These are phyloP conservation scores for Paramecium biaurelia DNA, from an alignment of 73 alveolate species.

Conservation along the genomic window DNA sequence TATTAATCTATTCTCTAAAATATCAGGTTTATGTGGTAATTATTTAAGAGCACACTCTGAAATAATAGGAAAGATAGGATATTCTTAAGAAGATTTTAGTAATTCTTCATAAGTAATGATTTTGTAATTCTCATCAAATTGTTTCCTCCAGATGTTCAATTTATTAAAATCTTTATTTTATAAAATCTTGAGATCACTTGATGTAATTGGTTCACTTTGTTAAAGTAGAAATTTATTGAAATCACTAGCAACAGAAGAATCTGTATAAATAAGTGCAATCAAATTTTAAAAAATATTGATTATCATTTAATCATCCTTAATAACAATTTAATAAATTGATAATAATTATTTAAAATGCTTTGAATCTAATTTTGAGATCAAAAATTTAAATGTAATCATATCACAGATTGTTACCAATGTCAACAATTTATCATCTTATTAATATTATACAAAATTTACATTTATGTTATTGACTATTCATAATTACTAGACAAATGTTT, in stretches of 20 bases:
- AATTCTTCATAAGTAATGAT: background rate
- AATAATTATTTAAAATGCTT: background rate
- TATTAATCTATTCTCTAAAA: background rate
- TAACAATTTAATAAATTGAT: background rate
- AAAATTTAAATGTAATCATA: background rate
- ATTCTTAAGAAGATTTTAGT: background rate
- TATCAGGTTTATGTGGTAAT: background rate
- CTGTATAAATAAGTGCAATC: background rate
- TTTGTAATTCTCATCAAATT: background rate
- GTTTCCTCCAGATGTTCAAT: background rate
- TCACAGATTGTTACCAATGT: background rate
- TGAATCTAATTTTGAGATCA: background rate
- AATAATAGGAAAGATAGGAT: background rate
- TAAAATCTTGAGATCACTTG: background rate
- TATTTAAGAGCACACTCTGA: background rate
- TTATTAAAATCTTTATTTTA: background rate
- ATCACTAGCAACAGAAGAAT: background rate
- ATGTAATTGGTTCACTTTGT: background rate
- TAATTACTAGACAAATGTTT: background rate
- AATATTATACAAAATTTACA: background rate
- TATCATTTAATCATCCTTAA: background rate
- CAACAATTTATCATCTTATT: background rate
- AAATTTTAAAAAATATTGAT: background rate
- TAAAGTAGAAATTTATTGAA: background rate
- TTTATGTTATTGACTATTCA: background rate